Evolutionary conservation across 352 stramenopile species (phyloP).

Genomic region (Phytopythium helicoides): DNA sequence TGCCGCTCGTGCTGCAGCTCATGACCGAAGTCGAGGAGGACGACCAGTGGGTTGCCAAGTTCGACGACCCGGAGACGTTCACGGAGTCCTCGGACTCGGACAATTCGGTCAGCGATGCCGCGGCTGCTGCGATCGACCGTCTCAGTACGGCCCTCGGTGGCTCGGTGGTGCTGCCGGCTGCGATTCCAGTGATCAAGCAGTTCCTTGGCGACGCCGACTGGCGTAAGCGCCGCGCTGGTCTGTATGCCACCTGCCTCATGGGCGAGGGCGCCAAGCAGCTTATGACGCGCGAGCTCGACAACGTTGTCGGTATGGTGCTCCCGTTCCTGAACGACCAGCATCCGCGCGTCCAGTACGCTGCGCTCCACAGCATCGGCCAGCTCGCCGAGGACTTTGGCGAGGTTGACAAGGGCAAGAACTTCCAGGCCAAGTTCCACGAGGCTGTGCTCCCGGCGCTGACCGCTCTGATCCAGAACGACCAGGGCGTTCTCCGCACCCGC

Average conservation of each 20-base stretch:
- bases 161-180: conserved; percentile 67
- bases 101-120: conserved; percentile 66
- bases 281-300: conserved; percentile 80
- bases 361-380: conserved; percentile 81
- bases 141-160: conserved; percentile 70
- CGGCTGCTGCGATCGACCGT: conserved; percentile 74
- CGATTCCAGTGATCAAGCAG: conserved; percentile 69
- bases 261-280: conserved; percentile 75
- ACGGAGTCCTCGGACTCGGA: conserved; percentile 60
- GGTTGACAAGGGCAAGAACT: conserved; percentile 87
- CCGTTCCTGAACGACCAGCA: conserved; percentile 70
- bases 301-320: conserved; percentile 64
- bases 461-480: conserved; percentile 57
- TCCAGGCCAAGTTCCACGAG: conserved; percentile 77
- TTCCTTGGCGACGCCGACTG: conserved; percentile 66
- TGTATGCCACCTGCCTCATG: conserved; percentile 77
- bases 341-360: conserved; percentile 79
- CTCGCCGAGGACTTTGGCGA: conserved; percentile 81
- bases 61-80: conserved; percentile 82
- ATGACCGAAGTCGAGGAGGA: conserved; percentile 84
- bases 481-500: conserved; percentile 66
- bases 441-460: conserved; percentile 67
- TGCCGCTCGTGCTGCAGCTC: conserved; percentile 74
- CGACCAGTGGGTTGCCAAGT: conserved; percentile 61
- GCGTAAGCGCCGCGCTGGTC: conserved; percentile 71